Evolutionary conservation across 192 early-diverging fungal genomes (phyloP), one percentile per base, ranked within the genome.

Genomic region (Umbelopsis vinacea): DNA sequence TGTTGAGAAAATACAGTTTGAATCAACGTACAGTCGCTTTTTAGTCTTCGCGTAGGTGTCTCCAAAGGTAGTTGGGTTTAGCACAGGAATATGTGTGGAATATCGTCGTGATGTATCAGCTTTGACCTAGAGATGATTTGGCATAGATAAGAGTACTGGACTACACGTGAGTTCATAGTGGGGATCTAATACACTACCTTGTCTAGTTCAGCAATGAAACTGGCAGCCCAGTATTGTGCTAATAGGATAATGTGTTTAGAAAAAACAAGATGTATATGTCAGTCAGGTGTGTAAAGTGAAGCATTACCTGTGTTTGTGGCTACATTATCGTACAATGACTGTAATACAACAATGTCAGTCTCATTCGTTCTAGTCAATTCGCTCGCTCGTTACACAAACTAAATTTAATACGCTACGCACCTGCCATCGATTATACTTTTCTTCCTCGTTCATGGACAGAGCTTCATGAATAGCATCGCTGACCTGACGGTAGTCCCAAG

Each of bases 401-500:
- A 46, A 33, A 15, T 52, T 66, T 43, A 11, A 12, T 43, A 43
- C 40, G 8, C 6, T 43, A 43, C 40, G 8, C 6, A 74, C 67
- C n/a, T 93, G 86, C 91, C 96, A 94, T 68, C 93, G 85, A 50
- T 82, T 76, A 2, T 66, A 46, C 73, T 89, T 91, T 63, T 98
- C 96, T 26, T 94, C 92, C n/a, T 86, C 76, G 47, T 79, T 70
- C 91, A 96, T 96, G 46, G 79, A 82, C 23, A 99, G 85, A 1
- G 93, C 96, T 38, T 96, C 95, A 76, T 95, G 88, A 77, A 98
- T 94, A 8, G 96, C 94, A 67, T 90, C 81, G 8, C 95, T 93
- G 7, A 96, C 93, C 55, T 96, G 95, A 14, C 71, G 68, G 52
- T 91, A 93, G 79, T 99, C 95, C 96, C 96, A 98, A 21, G 97